Evolutionary conservation across 768 basidiomycete genomes (phyloP), one percentile per base, ranked within the genome.

Genomic region (Xerocomus potaroensis): DNA sequence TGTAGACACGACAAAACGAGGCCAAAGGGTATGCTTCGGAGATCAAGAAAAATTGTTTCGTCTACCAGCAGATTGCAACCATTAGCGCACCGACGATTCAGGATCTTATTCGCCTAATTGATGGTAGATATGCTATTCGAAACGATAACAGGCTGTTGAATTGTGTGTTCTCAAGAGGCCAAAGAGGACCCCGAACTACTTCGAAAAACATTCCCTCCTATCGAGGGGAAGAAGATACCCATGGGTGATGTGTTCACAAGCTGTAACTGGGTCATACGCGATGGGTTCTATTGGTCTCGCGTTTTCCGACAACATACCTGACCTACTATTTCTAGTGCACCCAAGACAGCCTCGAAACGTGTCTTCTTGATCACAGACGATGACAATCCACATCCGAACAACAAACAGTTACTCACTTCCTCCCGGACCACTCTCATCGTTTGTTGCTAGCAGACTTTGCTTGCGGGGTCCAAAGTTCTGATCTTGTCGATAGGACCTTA

Each of bases 321-420:
- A 41, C 44, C 27, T 5, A 39, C 8, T 18, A 33, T 43, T 41
- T 40, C 31, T 23, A 92, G 90, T 10, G 87, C 89, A 8, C 83
- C 84, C 18, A 91, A 93, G 60, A 90, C 83, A 0, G 90, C 91
- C 3, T 83, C 86, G n/a, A 94, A 95, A 61, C 83, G 93, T 5
- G 78, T 98, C 1, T 97, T 97, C 63, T 70, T 95, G 31, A 87
- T 99, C 34, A 98, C 96, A 0, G 87, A 98, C 60, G 83, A 68
- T 15, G 65, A 66, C 49, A 50, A 75, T 47, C 67, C 77, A 5
- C 76, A 77, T 10, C 62, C 72, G 5, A 73, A 71, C n/a, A 79
- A 68, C 57, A 72, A 74, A 35, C 83, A 85, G 43, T 66, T 90
- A 9, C 64, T 78, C 6, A 84, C 76, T 1, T 84, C 86, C 1